Base-by-base conservation (phyloP, 139 green algal species). In the Marvania coccoides region DNA sequence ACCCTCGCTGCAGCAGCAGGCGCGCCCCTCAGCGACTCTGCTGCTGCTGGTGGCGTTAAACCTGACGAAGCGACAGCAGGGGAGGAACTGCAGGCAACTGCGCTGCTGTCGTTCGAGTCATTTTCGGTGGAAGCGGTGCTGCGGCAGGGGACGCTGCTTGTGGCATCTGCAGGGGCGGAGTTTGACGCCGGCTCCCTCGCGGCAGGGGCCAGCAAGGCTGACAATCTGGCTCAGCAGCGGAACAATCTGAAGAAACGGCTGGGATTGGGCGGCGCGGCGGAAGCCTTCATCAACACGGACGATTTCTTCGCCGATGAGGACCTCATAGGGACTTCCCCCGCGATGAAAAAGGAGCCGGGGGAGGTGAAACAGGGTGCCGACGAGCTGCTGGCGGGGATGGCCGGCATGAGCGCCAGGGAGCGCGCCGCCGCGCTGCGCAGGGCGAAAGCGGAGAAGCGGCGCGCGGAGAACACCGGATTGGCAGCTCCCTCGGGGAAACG, bases 271-370 rank as follows among this genome's bases (percentile, higher is more conserved):
- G 76, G 76, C 4, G 70, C 70, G 29, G 59, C 78, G 34, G 86
- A 87, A 7, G 61, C 47, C 7, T 67, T 93, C 19, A 74, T 95
- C 56, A 82, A 95, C 74, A 83, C 84, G 0, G 70, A 77, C 8
- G 81, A 90, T 2, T 69, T 96, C 15, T 59, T 96, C 2, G 54
- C 70, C 4, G 89, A 96, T 29, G 86, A 92, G 28, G 89, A 96
- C 64, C 67, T 96, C 10, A 58, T 77, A 57, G 65, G 59, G 29
- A 39, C 34, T 2, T 38, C 63, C n/a, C 29, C 6, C 30, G 30
- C 40, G 57, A 5, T 6, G 36, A 39, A 24, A 8, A 29, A 55
- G 26, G 31, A 63, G 19, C 42, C 5, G 26, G 38, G 29, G 62
- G 13, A 55, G 26, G 23, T 10, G 34, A 28, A 8, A 14, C 33